Conservation (phyloP, 139 green algal species). For the Eudorina sp. region DNA sequence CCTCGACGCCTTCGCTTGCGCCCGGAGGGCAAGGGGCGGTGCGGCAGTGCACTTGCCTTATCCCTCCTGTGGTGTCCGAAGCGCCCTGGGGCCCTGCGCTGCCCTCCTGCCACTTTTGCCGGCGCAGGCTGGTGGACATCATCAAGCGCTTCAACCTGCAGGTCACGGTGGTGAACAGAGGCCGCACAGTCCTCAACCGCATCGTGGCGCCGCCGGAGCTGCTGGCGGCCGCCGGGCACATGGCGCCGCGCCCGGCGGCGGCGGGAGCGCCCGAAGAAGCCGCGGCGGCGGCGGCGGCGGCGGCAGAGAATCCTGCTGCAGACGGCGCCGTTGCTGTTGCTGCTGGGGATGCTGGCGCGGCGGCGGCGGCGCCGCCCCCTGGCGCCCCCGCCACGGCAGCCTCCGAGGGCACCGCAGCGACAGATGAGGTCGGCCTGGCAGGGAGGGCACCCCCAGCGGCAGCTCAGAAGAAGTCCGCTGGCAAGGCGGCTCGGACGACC, state of each 20-base stretch:
- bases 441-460: no score
- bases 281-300: neutral
- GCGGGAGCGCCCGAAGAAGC: neutral
- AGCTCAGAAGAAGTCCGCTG: neutral
- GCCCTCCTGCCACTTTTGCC: neutral
- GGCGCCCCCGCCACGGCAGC: no score
- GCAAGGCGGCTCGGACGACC: neutral
- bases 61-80: no score
- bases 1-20: no score
- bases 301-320: neutral
- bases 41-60: no score
- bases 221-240: conserved; percentile 35
- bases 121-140: conserved; percentile 53
- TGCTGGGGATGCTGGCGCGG: neutral
- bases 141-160: conserved; percentile 42
- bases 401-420: no score
- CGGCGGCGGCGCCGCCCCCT: neutral
- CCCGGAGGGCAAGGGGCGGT: no score
- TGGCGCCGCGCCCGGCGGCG: neutral
- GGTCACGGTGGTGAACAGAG: conserved; percentile 43
- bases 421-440: no score
- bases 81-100: no score
- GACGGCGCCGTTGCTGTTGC: neutral
- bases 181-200: conserved; percentile 59
- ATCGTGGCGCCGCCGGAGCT: conserved; percentile 56